A percentile compares a stretch with the other conserved stretches of the same genome.
These are phyloP conservation scores for Saccharomycopsis fodiens DNA, from an alignment of 805 yeast genomes.

Conservation along the genomic window DNA sequence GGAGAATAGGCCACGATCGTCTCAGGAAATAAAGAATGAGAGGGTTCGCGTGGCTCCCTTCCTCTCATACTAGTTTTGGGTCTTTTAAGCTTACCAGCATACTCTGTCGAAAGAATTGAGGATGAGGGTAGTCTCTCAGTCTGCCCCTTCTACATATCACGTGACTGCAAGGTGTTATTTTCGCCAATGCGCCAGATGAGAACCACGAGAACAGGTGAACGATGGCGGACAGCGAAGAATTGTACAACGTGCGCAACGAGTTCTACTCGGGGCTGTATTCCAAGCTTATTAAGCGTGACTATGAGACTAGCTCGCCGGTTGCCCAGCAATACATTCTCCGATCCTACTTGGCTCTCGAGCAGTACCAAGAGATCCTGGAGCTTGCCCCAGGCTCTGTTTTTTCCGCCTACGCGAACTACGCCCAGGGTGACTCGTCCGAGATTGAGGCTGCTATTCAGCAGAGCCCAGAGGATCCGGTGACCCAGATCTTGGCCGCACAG, in stretches of 20 bases:
- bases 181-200: too few species aligned
- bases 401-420: slow-evolving; percentile 24
- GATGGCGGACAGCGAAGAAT: slow-evolving; percentile 28
- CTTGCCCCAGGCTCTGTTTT: slow-evolving; percentile 19
- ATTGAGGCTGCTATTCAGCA: slow-evolving; percentile 21
- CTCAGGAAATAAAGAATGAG: too few species aligned
- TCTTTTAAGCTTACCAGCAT: too few species aligned
- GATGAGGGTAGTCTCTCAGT: too few species aligned
- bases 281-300: slow-evolving; percentile 36
- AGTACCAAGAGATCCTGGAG: slow-evolving; percentile 21
- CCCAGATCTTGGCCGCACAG: slow-evolving; percentile 24
- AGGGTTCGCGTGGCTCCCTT: too few species aligned
- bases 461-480: slow-evolving; percentile 13
- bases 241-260: slow-evolving; percentile 48
- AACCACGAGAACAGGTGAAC: neutral
- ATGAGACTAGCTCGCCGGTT: slow-evolving; percentile 25
- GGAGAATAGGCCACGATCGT: too few species aligned
- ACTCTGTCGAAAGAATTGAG: too few species aligned
- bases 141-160: too few species aligned
- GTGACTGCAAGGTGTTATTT: too few species aligned
- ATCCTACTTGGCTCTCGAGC: slow-evolving; percentile 27
- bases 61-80: too few species aligned
- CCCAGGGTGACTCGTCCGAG: slow-evolving; percentile 23
- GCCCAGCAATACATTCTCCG: slow-evolving; percentile 30
- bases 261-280: slow-evolving; percentile 54